These are phyloP conservation scores for Fonsecaea pedrosoi DNA, from an alignment of 2,329 filamentous ascomycete genomes.

Conservation along the genomic window DNA sequence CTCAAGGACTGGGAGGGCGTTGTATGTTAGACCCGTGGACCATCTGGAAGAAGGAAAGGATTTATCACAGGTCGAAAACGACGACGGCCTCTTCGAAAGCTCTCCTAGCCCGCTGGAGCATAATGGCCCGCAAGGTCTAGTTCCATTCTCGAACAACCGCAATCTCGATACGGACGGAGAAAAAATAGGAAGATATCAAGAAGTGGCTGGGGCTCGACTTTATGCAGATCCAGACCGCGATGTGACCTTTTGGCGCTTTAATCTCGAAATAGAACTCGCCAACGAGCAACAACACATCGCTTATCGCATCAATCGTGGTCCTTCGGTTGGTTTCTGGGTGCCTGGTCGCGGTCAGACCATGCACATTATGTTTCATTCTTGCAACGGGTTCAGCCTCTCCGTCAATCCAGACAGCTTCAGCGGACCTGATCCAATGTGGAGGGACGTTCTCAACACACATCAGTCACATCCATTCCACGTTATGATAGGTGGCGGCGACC, in stretches of 20 bases:
- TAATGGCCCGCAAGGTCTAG: constrained; percentile 44
- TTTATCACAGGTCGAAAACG: constrained; percentile 78
- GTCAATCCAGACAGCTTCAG: constrained; percentile 81
- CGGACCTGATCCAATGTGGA: constrained; percentile 95
- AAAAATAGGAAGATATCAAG: constrained; percentile 78
- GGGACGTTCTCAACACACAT: constrained; percentile 91
- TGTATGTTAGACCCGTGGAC: constrained; percentile 90
- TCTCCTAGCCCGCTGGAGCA: constrained; percentile 56
- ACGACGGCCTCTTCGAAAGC: constrained; percentile 81
- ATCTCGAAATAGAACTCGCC: constrained; percentile 85
- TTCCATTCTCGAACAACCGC: constrained; percentile 55
- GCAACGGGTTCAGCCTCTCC: constrained; percentile 89
- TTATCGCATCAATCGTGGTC: constrained; percentile 93
- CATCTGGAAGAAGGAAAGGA: constrained; percentile 80
- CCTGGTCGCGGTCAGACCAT: constrained; percentile 82
- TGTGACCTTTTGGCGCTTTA: constrained; percentile 96
- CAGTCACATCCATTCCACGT: constrained; percentile 93
- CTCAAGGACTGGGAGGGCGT: constrained; percentile 80
- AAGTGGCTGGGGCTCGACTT: constrained; percentile 80
- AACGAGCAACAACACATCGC: constrained; percentile 82
- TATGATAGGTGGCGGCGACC: constrained; percentile 96
- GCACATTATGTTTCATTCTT: constrained; percentile 99
- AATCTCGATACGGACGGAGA: constrained; percentile 71
- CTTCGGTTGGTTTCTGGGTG: constrained; percentile 91
- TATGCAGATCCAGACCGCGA: constrained; percentile 84